A percentile compares a stretch with the other conserved stretches of the same genome.
Evolutionary conservation across 768 basidiomycete genomes (phyloP).

Genomic region (Tremella fuciformis): DNA sequence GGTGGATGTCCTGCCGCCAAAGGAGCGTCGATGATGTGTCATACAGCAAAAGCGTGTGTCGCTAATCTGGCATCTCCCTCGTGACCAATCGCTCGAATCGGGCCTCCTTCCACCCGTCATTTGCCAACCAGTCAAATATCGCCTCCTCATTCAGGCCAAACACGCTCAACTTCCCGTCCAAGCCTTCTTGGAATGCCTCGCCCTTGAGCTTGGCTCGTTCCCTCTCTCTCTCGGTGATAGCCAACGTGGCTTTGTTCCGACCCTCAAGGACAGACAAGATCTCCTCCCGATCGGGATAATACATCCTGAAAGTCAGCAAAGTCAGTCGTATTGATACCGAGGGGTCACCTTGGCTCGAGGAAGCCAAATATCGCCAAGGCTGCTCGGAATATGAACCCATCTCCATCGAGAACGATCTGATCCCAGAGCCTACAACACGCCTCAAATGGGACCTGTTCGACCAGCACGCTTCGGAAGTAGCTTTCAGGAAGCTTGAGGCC

Average conservation of each 20-base stretch:
- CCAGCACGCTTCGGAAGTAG: conserved; percentile 46
- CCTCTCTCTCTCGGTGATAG: conserved; percentile 43
- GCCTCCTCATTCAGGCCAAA: conserved; percentile 45
- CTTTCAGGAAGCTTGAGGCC: conserved; percentile 46
- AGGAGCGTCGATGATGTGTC: too few relatives aligned
- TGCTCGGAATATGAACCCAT: conserved; percentile 48
- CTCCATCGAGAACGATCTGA: conserved; percentile 49
- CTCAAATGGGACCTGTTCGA: conserved; percentile 50
- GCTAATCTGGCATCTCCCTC: conserved; percentile 50
- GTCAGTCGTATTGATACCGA: neutral
- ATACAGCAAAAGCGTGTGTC: too few relatives aligned
- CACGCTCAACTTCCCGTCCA: conserved; percentile 46
- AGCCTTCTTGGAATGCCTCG: conserved; percentile 25
- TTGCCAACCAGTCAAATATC: conserved; percentile 43
- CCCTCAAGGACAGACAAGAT: conserved; percentile 47
- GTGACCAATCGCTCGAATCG: conserved; percentile 44
- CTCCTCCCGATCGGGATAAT: conserved; percentile 49
- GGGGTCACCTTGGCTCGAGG: conserved; percentile 46
- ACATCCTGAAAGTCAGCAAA: conserved; percentile 26
- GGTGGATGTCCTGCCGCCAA: too few relatives aligned
- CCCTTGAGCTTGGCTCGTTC: conserved; percentile 46
- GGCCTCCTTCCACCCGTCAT: conserved; percentile 49
- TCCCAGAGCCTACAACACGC: conserved; percentile 48
- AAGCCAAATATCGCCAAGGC: conserved; percentile 49
- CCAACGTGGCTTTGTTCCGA: conserved; percentile 40